Evolutionary conservation across 768 basidiomycete species (phyloP), one percentile per base, ranked within the genome.

Genomic region (Naganishia kalamii): DNA sequence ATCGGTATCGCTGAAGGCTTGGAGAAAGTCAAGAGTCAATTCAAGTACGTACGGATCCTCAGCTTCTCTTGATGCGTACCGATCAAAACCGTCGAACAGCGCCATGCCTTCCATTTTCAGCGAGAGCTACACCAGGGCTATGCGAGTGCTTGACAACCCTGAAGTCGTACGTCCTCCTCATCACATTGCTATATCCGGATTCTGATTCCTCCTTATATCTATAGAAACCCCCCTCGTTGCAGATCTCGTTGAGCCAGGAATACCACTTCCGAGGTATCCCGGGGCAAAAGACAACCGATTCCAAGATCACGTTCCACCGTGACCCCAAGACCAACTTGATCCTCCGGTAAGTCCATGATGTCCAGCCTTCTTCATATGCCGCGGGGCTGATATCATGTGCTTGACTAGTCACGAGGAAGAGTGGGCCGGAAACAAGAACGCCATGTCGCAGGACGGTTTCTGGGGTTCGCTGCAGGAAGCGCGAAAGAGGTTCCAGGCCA

Each of bases 171-270:
- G 71, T 70, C 46, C 7, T 25, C 52, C 27, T 51, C n/a, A 60
- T 48, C 46, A 35, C 35, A 4, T 59, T 35, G 21, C 21, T 37
- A 21, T 12, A 23, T 32, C 2, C 27, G 23, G 7, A 11, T 19
- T 47, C 46, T 25, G 7, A 19, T 21, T 25, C 46, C n/a, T 17
- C 30, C 30, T 2, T 10, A 30, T 50, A 29, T 29, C 1, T 32
- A 13, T 62, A 75, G 74, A 70, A 75, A 72, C 70, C 74, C 2
- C 74, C 74, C n/a, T 73, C 72, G 41, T 69, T 75, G 32, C 74
- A 75, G 49, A 68, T 75, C 65, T 59, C 69, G 27, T 67, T 74
- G 15, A 70, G 72, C 8, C 72, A 75, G 65, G 46, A 68, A 21
- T 75, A 77, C 62, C 67, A 70, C 32, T 63, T 75, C 65, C 74